Percentiles rank a stretch among this genome's conserved stretches.
Conservation (phyloP, 1,284 basidiomycete genomes). For the Rhodotorula sp. region DNA sequence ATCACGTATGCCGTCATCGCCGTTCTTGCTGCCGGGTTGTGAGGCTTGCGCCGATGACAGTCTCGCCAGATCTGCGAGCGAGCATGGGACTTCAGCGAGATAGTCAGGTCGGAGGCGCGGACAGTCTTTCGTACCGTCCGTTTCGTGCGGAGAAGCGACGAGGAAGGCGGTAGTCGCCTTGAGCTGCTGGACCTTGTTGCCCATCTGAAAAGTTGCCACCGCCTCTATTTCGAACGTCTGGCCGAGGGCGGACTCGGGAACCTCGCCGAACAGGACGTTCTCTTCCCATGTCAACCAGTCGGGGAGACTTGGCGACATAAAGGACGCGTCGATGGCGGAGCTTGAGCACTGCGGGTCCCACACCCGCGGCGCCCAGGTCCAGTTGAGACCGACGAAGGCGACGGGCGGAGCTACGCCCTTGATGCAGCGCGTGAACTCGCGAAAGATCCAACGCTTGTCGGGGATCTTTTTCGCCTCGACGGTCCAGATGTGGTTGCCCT, state of each 20-base stretch:
- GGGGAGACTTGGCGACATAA: constrained; percentile 50
- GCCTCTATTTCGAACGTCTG: constrained; percentile 34
- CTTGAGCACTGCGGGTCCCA: constrained; percentile 82
- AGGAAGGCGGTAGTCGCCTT: constrained; percentile 22
- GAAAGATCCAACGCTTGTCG: constrained; percentile 83
- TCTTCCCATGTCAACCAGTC: constrained; percentile 53
- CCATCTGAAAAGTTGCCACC: constrained; percentile 32
- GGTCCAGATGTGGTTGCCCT: constrained; percentile 99
- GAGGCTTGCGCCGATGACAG: background rate
- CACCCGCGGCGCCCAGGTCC: constrained; percentile 90
- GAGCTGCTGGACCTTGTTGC: constrained; percentile 31
- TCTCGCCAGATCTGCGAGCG: too few species aligned
- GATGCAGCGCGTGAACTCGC: constrained; percentile 83
- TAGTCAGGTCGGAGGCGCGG: background rate
- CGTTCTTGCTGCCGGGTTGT: too few species aligned
- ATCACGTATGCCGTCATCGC: background rate
- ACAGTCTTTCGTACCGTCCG: constrained; percentile 8
- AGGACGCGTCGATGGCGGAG: constrained; percentile 51
- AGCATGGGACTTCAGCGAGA: background rate
- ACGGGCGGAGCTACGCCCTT: constrained; percentile 76
- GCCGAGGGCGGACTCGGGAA: constrained; percentile 28
- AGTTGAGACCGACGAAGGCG: constrained; percentile 73
- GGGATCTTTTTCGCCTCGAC: constrained; percentile 84
- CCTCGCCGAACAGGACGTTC: constrained; percentile 36
- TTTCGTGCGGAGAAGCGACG: constrained; percentile 32